Evolutionary conservation across 1,139 yeast genomes (phyloP), one percentile per base, ranked within the genome.

Genomic region (Suhomyces guaymorum): DNA sequence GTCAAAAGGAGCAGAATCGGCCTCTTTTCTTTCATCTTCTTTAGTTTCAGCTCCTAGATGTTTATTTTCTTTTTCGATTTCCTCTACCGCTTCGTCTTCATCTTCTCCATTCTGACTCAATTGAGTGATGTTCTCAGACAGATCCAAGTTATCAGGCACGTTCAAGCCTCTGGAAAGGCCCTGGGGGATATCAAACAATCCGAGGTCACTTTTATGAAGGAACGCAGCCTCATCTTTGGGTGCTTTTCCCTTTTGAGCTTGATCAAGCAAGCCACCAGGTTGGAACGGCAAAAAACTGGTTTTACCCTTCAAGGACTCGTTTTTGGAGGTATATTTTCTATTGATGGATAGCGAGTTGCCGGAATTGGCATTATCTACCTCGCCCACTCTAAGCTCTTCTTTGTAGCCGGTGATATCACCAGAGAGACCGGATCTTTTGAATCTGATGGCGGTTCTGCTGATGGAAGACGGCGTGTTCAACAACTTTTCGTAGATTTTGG

Each of bases 211-310:
- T 51, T 82, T 73, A 51, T 84, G 95, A 35, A 88, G 60, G 18
- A 66, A 52, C 24, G 65, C 61, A 0, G 73, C 56, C 35, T 61
- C 56, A 26, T 61, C 65, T 11, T 57, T 60, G 3, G 56, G 47
- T 11, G 55, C 52, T 1, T 54, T 52, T 4, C 57, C 52, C 18
- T 30, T 29, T 20, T 50, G 49, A 10, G 51, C 44, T 30, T 55
- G 61, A 24, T 63, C 64, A 44, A 79, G 60, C 12, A 87, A 57
- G 2, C 97, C 97, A 46, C 98, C 97, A 0, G 98, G 98, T 35
- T 85, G 82, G 55, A 94, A 92, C 0, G 99, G 98, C 51, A 92
- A 63, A 51, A 76, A 86, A 15, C 81, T 75, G 0, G 95, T 74
- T 6, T 80, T 71, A 0, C 97, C 97, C 30, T 75, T 67, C 2